phyloP scores from a whole-genome alignment of 371 early-diverging fungal genomes.

The Conidiobolus coronatus region DNA sequence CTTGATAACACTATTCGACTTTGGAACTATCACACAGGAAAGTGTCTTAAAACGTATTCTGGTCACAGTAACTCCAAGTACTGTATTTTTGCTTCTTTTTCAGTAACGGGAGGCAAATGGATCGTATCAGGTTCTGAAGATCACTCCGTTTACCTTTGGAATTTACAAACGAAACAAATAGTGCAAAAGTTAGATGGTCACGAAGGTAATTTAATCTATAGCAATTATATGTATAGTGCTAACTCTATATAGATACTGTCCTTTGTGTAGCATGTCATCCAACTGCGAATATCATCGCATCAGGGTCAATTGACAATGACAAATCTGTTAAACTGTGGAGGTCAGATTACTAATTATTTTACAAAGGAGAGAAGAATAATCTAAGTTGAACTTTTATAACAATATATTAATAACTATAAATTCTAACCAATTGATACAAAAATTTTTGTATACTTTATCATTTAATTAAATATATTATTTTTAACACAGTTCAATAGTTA shows the following conservation, averaged over 20 bases:
- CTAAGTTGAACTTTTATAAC: too few relatives aligned
- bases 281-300: constrained; percentile 78
- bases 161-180: constrained; percentile 79
- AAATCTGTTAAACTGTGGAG: constrained; percentile 72
- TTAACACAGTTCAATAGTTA: too few relatives aligned
- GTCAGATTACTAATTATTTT: constrained; percentile 4
- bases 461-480: too few relatives aligned
- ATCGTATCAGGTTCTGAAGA: constrained; percentile 93
- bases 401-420: too few relatives aligned
- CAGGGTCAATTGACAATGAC: constrained; percentile 79
- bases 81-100: constrained; percentile 80
- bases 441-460: too few relatives aligned
- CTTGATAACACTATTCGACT: constrained; percentile 80
- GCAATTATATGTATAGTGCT: too few relatives aligned
- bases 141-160: constrained; percentile 80
- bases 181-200: constrained; percentile 85
- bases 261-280: constrained; percentile 90
- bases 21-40: constrained; percentile 83
- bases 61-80: constrained; percentile 82
- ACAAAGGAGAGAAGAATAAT: too few relatives aligned
- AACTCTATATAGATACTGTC: constrained; percentile 51
- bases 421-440: too few relatives aligned
- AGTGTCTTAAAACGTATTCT: constrained; percentile 78
- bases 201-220: constrained; percentile 29
- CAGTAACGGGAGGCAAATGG: constrained; percentile 85